Conservation (phyloP, 2,329 filamentous ascomycete species). For the Reticulascus tulasneorum region DNA sequence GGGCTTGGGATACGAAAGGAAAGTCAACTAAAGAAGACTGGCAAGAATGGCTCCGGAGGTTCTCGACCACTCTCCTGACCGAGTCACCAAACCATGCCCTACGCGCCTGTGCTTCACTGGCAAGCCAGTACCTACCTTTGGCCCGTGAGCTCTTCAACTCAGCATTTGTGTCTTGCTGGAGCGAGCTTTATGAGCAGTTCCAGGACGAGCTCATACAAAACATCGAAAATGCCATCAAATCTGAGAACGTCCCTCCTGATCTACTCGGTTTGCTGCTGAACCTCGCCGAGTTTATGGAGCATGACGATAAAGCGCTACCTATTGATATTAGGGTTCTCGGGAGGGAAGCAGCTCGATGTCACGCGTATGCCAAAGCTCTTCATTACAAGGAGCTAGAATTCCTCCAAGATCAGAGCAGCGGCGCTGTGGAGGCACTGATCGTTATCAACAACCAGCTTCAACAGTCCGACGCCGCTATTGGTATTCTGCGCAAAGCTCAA, state of each 20-base stretch:
- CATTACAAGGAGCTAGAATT: conserved; percentile 99
- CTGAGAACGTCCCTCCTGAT: conserved; percentile 92
- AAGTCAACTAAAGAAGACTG: conserved; percentile 98
- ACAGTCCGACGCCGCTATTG: conserved; percentile 96
- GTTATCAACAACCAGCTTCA: conserved; percentile 99
- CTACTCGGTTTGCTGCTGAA: conserved; percentile 92
- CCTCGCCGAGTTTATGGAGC: conserved; percentile 98
- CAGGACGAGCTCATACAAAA: conserved; percentile 95
- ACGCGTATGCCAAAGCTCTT: conserved; percentile 95
- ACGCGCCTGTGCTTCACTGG: conserved; percentile 85
- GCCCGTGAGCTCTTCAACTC: conserved; percentile 96
- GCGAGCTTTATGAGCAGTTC: conserved; percentile 92
- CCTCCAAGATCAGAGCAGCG: conserved; percentile 92
- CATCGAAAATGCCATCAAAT: conserved; percentile 92
- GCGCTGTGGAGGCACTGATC: conserved; percentile 93
- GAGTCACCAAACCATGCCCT: conserved; percentile 96
- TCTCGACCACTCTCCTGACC: conserved; percentile 90
- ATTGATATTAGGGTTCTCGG: conserved; percentile 96
- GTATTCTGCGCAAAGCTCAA: conserved; percentile 93
- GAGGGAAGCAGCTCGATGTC: conserved; percentile 91
- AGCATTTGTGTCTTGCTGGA: conserved; percentile 98
- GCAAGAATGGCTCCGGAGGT: conserved; percentile 97
- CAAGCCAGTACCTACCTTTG: conserved; percentile 85
- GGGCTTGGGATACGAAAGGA: conserved; percentile 93
- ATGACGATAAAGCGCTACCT: conserved; percentile 95